Conservation (phyloP, 2,329 filamentous ascomycete species). For the Aaosphaeria pasadenensis region DNA sequence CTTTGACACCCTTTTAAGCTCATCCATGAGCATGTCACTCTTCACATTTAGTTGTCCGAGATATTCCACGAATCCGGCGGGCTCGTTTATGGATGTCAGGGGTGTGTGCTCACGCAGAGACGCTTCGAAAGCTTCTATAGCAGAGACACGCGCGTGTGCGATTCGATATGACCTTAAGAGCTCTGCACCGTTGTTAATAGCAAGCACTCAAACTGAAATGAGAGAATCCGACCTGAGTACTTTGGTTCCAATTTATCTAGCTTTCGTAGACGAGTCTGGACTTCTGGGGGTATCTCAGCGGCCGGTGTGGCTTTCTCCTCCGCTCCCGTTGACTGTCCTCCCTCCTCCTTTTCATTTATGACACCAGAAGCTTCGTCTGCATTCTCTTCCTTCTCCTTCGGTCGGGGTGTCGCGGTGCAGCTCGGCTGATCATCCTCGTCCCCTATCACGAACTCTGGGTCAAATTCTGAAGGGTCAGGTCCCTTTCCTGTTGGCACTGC, state of each 20-base stretch:
- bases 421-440: conserved; percentile 70
- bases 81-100: conserved; percentile 81
- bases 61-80: conserved; percentile 82
- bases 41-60: conserved; percentile 82
- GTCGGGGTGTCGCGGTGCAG: conserved; percentile 58
- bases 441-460: conserved; percentile 81
- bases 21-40: conserved; percentile 89
- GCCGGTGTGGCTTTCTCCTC: conserved; percentile 25
- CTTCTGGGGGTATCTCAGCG: conserved; percentile 69
- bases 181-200: conserved; percentile 52
- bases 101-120: conserved; percentile 90
- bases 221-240: conserved; percentile 64
- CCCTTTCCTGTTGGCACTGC: conserved; percentile 50
- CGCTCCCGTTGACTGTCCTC: conserved; percentile 20
- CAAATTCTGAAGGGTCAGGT: conserved; percentile 84
- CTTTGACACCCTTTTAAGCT: conserved; percentile 79
- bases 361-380: conserved; percentile 16
- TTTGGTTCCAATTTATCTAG: conserved; percentile 86
- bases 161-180: conserved; percentile 87
- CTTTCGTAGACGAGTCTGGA: conserved; percentile 73
- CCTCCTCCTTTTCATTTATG: conserved; percentile 28
- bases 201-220: neutral
- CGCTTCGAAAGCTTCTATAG: conserved; percentile 91
- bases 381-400: conserved; percentile 40
- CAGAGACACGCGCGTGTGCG: conserved; percentile 79